Percentiles rank a stretch among this genome's conserved stretches.
Evolutionary conservation across 1,139 yeast genomes (phyloP).

Genomic region (Magnusiomyces suaveolens): DNA sequence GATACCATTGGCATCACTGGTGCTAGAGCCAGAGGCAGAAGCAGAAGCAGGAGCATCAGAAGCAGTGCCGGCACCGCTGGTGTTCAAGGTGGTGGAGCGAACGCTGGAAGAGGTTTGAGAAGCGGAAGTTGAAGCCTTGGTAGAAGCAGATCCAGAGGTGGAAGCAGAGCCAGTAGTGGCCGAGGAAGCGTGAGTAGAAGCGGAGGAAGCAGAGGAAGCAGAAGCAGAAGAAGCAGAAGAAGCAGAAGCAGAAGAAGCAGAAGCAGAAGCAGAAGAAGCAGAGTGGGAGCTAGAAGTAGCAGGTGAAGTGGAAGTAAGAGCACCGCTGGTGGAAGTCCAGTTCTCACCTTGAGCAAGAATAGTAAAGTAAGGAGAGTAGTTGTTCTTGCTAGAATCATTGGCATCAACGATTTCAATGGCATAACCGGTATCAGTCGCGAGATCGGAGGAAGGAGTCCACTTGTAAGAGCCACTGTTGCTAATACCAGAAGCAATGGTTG

Average conservation of each 20-base stretch:
- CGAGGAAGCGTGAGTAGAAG: slow-evolving; percentile 18
- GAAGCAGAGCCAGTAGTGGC: slow-evolving; percentile 5
- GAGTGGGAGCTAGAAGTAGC: slow-evolving; percentile 14
- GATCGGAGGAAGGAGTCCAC: slow-evolving; percentile 25
- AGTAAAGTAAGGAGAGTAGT: slow-evolving; percentile 29
- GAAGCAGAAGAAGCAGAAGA: slow-evolving; percentile 16
- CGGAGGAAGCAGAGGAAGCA: slow-evolving; percentile 15
- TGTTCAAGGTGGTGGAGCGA: slow-evolving; percentile 11
- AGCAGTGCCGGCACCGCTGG: background rate
- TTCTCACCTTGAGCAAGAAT: slow-evolving; percentile 24
- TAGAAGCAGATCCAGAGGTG: slow-evolving; percentile 9
- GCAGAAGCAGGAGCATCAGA: slow-evolving; percentile 6
- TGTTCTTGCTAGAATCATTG: slow-evolving; percentile 14
- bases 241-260: slow-evolving; percentile 7
- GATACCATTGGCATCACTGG: background rate
- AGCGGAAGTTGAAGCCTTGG: slow-evolving; percentile 12
- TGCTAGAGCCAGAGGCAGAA: background rate
- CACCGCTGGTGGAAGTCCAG: slow-evolving; percentile 23
- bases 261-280: slow-evolving; percentile 15
- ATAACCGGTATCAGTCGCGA: slow-evolving; percentile 25
- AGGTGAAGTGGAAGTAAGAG: slow-evolving; percentile 16
- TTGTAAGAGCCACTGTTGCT: slow-evolving; percentile 26
- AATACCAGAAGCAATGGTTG: slow-evolving; percentile 25
- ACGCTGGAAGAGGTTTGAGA: slow-evolving; percentile 13
- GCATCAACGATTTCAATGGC: slow-evolving; percentile 27